phyloP scores from a whole-genome alignment of 345 rosid species.

The Melaleuca quinquenervia region DNA sequence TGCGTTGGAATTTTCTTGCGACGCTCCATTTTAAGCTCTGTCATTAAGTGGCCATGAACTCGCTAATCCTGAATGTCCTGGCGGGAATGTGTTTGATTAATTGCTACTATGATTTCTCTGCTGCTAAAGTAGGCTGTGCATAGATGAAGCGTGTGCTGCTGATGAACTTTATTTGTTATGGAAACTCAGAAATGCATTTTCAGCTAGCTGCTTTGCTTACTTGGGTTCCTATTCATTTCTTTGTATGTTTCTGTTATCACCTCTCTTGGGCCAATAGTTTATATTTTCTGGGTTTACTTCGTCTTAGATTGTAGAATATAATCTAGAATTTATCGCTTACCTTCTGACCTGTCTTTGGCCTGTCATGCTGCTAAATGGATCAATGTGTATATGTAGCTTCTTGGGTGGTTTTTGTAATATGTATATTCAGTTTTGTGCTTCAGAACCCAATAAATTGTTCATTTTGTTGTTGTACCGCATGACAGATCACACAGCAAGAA shows the following conservation, averaged over 20 bases:
- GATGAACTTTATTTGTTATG: neutral
- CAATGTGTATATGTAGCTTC: neutral
- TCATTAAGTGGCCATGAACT: no score
- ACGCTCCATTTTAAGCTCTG: neutral
- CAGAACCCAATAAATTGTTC: neutral
- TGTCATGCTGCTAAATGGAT: neutral
- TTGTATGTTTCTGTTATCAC: no score
- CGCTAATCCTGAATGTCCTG: neutral
- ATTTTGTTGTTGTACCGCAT: neutral
- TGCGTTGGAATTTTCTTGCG: neutral
- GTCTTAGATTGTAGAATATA: no score
- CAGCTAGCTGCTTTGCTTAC: no score
- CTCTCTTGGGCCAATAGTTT: no score
- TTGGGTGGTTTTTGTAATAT: neutral
- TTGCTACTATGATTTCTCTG: neutral
- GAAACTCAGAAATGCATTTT: no score
- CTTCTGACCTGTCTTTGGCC: no score
- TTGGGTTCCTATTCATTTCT: no score
- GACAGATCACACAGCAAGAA: slow-evolving; percentile 86
- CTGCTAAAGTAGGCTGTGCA: neutral
- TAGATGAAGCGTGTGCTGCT: neutral
- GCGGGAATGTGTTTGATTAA: neutral
- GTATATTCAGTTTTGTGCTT: neutral
- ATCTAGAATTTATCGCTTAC: no score
- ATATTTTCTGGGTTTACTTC: no score